Conservation (phyloP, 345 rosid genomes). For the Bruguiera gymnorhiza region DNA sequence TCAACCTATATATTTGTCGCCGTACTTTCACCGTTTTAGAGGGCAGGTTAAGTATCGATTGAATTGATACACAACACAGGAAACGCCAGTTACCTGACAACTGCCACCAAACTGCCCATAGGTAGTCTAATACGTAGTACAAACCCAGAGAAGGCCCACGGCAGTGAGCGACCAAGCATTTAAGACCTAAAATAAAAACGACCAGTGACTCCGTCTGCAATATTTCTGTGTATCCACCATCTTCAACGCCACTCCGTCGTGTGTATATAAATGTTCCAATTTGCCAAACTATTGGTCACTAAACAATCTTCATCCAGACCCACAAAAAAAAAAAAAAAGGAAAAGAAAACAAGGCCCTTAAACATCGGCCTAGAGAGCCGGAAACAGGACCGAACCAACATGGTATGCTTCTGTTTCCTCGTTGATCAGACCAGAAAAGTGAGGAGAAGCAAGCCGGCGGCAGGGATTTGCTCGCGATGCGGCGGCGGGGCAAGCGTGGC, state of each 20-base stretch:
- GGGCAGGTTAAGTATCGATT: no score
- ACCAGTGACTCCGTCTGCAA: neutral
- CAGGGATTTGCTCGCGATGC: conserved; percentile 84
- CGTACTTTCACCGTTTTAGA: no score
- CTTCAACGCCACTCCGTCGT: neutral
- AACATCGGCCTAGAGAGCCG: no score
- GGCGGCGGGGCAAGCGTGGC: conserved; percentile 96
- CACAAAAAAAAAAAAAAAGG: no score
- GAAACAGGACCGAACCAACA: conserved; percentile 11
- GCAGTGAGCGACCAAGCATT: neutral
- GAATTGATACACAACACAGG: no score
- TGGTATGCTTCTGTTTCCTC: conserved; percentile 81
- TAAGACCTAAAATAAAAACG: neutral
- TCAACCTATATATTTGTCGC: no score
- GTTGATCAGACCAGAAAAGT: conserved; percentile 82
- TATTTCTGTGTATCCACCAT: neutral
- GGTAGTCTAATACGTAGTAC: conserved; percentile 5
- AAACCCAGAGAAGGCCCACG: neutral
- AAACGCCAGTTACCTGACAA: neutral
- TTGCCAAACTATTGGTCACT: neutral
- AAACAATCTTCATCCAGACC: neutral
- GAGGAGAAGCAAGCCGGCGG: conserved; percentile 75
- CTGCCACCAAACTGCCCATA: neutral
- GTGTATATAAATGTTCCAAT: neutral
- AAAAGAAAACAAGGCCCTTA: no score